Evolutionary conservation across 2,329 filamentous ascomycete genomes (phyloP).

Genomic region (Aspergillus puulaauensis): DNA sequence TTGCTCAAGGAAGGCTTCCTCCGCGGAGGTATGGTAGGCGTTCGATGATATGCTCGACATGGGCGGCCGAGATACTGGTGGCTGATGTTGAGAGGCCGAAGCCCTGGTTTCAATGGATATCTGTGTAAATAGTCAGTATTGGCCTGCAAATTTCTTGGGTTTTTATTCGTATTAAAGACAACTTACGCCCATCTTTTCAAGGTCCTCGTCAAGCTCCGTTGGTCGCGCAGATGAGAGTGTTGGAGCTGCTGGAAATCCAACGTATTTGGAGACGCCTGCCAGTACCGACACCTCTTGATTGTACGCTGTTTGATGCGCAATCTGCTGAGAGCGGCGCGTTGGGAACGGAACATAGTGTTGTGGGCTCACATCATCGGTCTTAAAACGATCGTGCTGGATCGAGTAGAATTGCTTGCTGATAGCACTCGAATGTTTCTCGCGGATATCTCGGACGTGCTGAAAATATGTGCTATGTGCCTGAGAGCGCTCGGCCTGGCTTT

Average conservation of each 20-base stretch:
- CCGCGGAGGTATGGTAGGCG: slow-evolving; percentile 55
- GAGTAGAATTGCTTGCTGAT: slow-evolving; percentile 90
- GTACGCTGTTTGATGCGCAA: slow-evolving; percentile 84
- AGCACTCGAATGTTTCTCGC: slow-evolving; percentile 75
- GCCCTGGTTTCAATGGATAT: slow-evolving; percentile 30
- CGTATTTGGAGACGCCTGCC: slow-evolving; percentile 87
- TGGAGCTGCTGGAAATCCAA: slow-evolving; percentile 95
- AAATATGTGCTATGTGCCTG: slow-evolving; percentile 90
- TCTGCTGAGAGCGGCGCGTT: slow-evolving; percentile 71
- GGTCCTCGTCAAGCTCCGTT: slow-evolving; percentile 78
- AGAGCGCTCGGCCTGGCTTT: slow-evolving; percentile 76
- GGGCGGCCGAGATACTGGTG: slow-evolving; percentile 28
- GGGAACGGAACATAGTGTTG: slow-evolving; percentile 83
- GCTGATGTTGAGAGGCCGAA: slow-evolving; percentile 25
- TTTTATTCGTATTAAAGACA: neutral
- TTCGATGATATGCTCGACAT: slow-evolving; percentile 36
- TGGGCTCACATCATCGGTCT: slow-evolving; percentile 72
- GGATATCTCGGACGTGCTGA: slow-evolving; percentile 77
- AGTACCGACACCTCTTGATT: slow-evolving; percentile 93
- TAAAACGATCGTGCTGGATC: slow-evolving; percentile 84
- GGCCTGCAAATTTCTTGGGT: neutral
- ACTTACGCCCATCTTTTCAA: slow-evolving; percentile 85
- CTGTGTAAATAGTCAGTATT: slow-evolving; percentile 14
- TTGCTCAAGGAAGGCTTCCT: slow-evolving; percentile 84
- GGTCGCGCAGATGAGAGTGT: slow-evolving; percentile 70